Base-by-base conservation (phyloP, 2,329 filamentous ascomycete species). In the Hirsutella minnesotensis region DNA sequence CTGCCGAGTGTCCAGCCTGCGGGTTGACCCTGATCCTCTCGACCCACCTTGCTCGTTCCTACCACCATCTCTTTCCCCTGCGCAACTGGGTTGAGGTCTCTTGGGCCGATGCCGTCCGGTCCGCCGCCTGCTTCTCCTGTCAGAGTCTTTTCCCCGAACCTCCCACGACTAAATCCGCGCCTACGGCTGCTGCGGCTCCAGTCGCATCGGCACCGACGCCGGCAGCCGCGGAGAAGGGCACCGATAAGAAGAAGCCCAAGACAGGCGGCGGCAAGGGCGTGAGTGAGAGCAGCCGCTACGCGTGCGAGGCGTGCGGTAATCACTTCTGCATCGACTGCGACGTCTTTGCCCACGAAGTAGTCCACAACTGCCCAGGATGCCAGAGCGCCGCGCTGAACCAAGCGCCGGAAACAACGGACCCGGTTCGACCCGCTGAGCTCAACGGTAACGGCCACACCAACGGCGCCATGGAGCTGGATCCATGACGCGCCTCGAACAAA, bases 301-400 rank as follows among this genome's bases (percentile, higher is more conserved):
- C 85, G 46, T 98, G 92, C 60, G 77, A 83, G 51, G 80, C 82
- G n/a, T 98, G 92, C 62, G 65, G 74, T 3, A 81, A 85, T 46
- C 90, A 96, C 64, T 98, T 96, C 59, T 98, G 92, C 68, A 94
- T 98, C 50, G 92, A 98, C 60, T 98, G 92, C 61, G 92, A 98
- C 61, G 79, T 95, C 20, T 95, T 92, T 65, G 84, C 86, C 20
- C 92, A 98, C 59, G 88, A 95, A 65, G 79, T 94, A 12, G 76
- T 95, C 41, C 90, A 98, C 60, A 96, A 96, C 62, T 98, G 92
- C 56, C 89, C 92, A 0, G 90, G 90, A 0, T 98, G 92, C 60
- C 82, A 78, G 61, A 75, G 73, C 54, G 67, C 69, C 44, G 57
- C 31, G 9, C 45, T 30, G 46, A 13, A 13, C 27, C 29, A 10